Evolutionary conservation across 306 rosid genomes (phyloP), one percentile per base, ranked within the genome.

Genomic region (Hippophae gyantsensis): DNA sequence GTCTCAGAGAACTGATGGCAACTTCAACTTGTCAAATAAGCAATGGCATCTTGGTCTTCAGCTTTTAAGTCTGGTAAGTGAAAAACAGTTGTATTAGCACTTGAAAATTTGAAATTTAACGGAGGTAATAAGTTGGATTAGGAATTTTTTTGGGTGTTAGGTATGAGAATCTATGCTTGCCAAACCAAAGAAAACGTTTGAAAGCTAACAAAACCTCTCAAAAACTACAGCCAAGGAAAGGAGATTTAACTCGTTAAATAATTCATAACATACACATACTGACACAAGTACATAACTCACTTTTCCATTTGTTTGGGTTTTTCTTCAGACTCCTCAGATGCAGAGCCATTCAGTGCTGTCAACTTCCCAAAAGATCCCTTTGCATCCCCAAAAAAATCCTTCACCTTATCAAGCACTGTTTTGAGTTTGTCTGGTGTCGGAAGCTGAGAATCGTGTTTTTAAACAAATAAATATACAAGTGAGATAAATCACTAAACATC

Each of bases 321-420:
- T 70, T 75, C 78, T 56, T 75, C 74, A 13, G 84, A 68, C 53
- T 76, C 84, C 45, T 82, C 79, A 1, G 87, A 54, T 60, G 62
- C 54, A 1, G 76, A 25, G 12, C 76, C 18, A 52, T 70, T 76
- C 55, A 83, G 67, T 7, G 87, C 62, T 2, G 89, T 79, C 56
- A 87, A 69, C 84, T 83, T 82, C 40, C 93, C 87, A 62, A 92
- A 92, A 57, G 96, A 83, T 42, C 83, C 96, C 69, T 83, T 92
- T 67, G 96, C 96, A 54, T 87, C 89, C 58, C 93, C 89, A 5
- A 88, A 82, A 56, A 88, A 92, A 72, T 87, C 96, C 66, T 81
- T 85, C 67, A 81, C 96, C 69, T 92, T 81, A 67, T 88, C 99
- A 43, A 81, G 50, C 23, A 84, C 81, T 0, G 95, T 85, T 80